These are phyloP conservation scores for Gossypium arboreum DNA, from an alignment of 345 rosid genomes.

Conservation along the genomic window DNA sequence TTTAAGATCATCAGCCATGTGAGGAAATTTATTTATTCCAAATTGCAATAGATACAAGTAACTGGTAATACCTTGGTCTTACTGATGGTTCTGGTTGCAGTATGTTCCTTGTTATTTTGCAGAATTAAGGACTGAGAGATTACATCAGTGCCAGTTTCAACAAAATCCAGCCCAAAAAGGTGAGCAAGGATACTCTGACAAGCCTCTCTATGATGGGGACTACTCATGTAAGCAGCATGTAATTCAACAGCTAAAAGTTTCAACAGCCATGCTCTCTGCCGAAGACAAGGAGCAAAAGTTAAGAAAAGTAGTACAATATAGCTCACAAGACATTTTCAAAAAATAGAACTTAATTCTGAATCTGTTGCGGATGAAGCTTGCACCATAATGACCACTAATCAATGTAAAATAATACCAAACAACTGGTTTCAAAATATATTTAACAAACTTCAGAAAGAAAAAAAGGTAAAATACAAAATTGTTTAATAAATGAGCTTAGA, in stretches of 20 bases:
- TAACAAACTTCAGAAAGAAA: not conserved
- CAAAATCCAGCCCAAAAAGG: constrained; percentile 65
- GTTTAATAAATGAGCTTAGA: not conserved
- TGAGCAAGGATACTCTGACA: constrained; percentile 70
- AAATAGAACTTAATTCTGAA: constrained; percentile 2
- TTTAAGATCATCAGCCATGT: not conserved
- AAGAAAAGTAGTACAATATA: not conserved
- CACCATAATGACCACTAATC: not conserved
- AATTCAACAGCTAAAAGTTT: constrained; percentile 86
- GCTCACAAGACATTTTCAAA: constrained; percentile 1
- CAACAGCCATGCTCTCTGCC: constrained; percentile 89
- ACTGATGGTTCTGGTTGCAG: constrained; percentile 52
- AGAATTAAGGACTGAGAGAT: constrained; percentile 37
- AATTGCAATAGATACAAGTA: not conserved
- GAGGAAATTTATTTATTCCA: not conserved
- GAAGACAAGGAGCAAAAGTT: constrained; percentile 18
- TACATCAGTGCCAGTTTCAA: constrained; percentile 37
- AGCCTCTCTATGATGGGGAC: constrained; percentile 62
- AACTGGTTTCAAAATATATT: constrained; percentile 2
- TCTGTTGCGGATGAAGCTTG: not conserved
- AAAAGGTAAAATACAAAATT: not conserved
- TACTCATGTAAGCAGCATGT: constrained; percentile 62
- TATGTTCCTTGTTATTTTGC: constrained; percentile 41
- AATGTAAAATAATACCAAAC: not conserved
- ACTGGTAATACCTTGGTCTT: constrained; percentile 66